Evolutionary conservation across 805 yeast genomes (phyloP).

Genomic region (Ogataea parapolymorpha): DNA sequence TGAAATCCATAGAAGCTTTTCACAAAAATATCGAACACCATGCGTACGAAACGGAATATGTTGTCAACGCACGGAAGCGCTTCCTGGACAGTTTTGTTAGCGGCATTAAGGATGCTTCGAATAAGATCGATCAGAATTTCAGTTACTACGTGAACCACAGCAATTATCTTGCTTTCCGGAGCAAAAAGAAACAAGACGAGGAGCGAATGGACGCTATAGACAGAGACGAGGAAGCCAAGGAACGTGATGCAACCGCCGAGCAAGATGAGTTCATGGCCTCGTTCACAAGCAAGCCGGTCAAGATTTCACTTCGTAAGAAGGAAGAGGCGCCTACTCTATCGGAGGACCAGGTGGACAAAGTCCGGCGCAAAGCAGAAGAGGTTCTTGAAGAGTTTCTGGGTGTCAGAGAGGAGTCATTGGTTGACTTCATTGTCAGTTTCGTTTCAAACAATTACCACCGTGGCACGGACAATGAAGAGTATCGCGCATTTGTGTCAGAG

Average conservation of each 20-base stretch:
- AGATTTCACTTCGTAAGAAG: conserved; percentile 22
- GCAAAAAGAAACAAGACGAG: conserved; percentile 38
- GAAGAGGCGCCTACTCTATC: not conserved
- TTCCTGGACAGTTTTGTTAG: conserved; percentile 31
- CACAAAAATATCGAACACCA: conserved; percentile 29
- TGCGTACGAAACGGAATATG: conserved; percentile 17
- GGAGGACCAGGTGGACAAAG: conserved; percentile 15
- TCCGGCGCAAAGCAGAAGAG: conserved; percentile 38
- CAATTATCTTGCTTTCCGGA: conserved; percentile 41
- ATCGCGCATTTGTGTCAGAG: conserved; percentile 40
- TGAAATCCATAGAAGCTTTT: conserved; percentile 35
- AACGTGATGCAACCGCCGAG: conserved; percentile 15
- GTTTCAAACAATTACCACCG: conserved; percentile 35
- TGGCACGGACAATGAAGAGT: conserved; percentile 24
- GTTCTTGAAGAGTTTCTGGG: conserved; percentile 53
- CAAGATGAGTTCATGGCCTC: conserved; percentile 18
- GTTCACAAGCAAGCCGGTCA: conserved; percentile 20
- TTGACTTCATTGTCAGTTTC: conserved; percentile 40
- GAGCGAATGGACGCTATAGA: conserved; percentile 41
- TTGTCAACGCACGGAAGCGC: conserved; percentile 21
- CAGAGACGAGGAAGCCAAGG: conserved; percentile 34
- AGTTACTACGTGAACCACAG: conserved; percentile 41
- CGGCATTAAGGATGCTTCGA: conserved; percentile 19
- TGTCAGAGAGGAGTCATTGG: conserved; percentile 47
- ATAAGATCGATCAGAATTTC: conserved; percentile 34